Percentiles rank a stretch among this genome's conserved stretches.
Evolutionary conservation across 2,329 filamentous ascomycete species (phyloP).

Genomic region (Cercospora sp.): DNA sequence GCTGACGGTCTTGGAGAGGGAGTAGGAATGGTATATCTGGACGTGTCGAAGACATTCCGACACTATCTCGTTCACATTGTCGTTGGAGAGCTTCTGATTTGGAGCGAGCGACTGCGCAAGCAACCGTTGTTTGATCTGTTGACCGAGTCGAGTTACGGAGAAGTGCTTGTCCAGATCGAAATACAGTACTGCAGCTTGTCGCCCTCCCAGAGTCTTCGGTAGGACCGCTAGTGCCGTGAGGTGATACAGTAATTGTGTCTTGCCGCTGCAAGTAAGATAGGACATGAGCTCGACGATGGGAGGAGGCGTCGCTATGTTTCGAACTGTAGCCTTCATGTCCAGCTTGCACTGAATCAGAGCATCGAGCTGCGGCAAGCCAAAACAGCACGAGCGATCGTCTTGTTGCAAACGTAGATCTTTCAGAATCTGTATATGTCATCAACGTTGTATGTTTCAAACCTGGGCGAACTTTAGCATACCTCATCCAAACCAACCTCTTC

Average conservation of each 20-base stretch:
- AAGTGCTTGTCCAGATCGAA: slow-evolving; percentile 59
- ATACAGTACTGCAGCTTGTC: slow-evolving; percentile 53
- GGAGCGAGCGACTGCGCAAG: neutral
- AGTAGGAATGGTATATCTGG: slow-evolving; percentile 59
- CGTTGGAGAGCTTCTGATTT: neutral
- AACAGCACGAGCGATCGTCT: slow-evolving; percentile 26
- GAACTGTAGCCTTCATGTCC: slow-evolving; percentile 13
- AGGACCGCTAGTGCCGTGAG: slow-evolving; percentile 55
- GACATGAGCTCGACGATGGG: slow-evolving; percentile 58
- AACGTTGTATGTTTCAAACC: slow-evolving; percentile 10
- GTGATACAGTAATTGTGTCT: slow-evolving; percentile 61
- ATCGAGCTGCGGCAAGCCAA: slow-evolving; percentile 53
- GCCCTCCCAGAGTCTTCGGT: slow-evolving; percentile 49
- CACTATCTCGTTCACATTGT: slow-evolving; percentile 34
- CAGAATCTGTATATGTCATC: slow-evolving; percentile 41
- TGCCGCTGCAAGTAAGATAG: slow-evolving; percentile 53
- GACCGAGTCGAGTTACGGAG: slow-evolving; percentile 50
- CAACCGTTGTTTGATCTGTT: slow-evolving; percentile 35
- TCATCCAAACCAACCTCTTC: slow-evolving; percentile 53
- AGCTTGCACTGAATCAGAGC: slow-evolving; percentile 32
- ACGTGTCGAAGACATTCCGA: slow-evolving; percentile 53
- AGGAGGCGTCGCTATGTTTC: slow-evolving; percentile 23
- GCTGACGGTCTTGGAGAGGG: slow-evolving; percentile 51
- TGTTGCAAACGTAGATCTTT: slow-evolving; percentile 38
- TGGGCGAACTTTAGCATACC: slow-evolving; percentile 41